Conservation (phyloP, 2,329 filamentous ascomycete species). For the Dactylonectria macrodidyma region DNA sequence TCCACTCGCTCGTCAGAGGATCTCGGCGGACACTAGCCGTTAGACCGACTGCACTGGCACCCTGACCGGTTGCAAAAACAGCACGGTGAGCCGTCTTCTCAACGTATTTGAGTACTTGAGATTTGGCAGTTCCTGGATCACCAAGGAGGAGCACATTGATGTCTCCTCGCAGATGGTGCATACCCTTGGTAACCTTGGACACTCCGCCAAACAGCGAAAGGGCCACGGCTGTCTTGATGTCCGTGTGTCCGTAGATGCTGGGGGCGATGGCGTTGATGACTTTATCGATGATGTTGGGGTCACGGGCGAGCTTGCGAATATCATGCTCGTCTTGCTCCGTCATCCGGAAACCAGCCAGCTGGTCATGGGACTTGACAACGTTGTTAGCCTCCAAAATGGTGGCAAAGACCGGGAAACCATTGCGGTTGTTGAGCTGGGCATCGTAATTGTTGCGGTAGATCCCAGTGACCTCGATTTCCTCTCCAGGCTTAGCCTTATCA, state of each 20-base stretch:
- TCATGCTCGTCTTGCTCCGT: conserved; percentile 95
- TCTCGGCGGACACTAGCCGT: conserved; percentile 97
- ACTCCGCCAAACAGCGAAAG: conserved; percentile 96
- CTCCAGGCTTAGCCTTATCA: conserved; percentile 95
- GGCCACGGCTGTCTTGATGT: conserved; percentile 97
- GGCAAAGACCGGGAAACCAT: conserved; percentile 98
- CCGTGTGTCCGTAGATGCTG: conserved; percentile 96
- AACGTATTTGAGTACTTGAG: conserved; percentile 96
- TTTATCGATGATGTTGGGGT: conserved; percentile 93
- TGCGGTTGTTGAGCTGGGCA: conserved; percentile 97
- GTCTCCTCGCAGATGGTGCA: conserved; percentile 93
- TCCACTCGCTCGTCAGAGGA: conserved; percentile 97
- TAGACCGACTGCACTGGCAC: conserved; percentile 96
- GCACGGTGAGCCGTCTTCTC: conserved; percentile 98
- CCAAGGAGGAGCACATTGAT: conserved; percentile 98
- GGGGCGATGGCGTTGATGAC: conserved; percentile 94
- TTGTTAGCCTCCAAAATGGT: conserved; percentile 98
- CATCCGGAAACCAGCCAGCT: conserved; percentile 95
- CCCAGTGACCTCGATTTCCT: conserved; percentile 97
- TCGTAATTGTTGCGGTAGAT: conserved; percentile 99
- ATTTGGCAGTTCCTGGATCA: conserved; percentile 98
- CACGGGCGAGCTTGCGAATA: conserved; percentile 89
- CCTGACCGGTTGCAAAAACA: conserved; percentile 97
- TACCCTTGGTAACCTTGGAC: conserved; percentile 89
- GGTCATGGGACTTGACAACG: conserved; percentile 95